Conservation (phyloP, 2,329 filamentous ascomycete species). For the Coniochaeta pulveracea region DNA sequence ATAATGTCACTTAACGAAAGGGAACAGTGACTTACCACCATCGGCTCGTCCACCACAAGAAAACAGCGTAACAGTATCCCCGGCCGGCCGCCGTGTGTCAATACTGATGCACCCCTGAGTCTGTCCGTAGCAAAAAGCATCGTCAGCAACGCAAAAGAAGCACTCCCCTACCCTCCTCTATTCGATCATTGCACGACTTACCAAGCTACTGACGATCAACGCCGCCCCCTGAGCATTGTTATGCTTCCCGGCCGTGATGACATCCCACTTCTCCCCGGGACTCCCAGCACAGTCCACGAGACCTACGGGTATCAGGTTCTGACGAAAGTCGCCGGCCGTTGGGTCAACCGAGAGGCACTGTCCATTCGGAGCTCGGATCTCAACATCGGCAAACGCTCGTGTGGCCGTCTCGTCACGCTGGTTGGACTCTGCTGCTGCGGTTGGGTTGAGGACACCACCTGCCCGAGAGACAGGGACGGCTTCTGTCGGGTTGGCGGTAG, state of each 20-base stretch:
- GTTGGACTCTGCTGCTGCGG: conserved; percentile 36
- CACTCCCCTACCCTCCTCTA: too few species aligned
- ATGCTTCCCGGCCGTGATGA: conserved; percentile 36
- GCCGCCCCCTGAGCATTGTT: conserved; percentile 30
- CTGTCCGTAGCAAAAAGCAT: conserved; percentile 5
- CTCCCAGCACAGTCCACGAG: conserved; percentile 31
- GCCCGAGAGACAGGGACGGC: conserved; percentile 37
- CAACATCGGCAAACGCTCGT: conserved; percentile 30
- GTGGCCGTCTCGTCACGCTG: conserved; percentile 33
- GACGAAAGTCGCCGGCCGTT: conserved; percentile 39
- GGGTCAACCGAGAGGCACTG: conserved; percentile 40
- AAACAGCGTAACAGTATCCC: conserved; percentile 37
- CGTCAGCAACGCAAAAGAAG: too few species aligned
- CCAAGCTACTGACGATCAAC: conserved; percentile 36
- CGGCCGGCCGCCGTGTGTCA: conserved; percentile 28
- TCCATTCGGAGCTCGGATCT: conserved; percentile 34
- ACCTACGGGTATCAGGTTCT: conserved; percentile 39
- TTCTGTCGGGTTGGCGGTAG: conserved; percentile 25
- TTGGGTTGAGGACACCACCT: conserved; percentile 35
- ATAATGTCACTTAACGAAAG: not conserved
- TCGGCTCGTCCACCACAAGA: conserved; percentile 40
- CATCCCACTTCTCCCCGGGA: conserved; percentile 36
- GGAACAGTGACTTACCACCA: conserved; percentile 22
- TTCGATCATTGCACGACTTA: too few species aligned
- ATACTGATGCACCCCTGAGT: conserved; percentile 38